phyloP scores from a whole-genome alignment of 2,329 filamentous ascomycete genomes.

The Sporothrix pallida region DNA sequence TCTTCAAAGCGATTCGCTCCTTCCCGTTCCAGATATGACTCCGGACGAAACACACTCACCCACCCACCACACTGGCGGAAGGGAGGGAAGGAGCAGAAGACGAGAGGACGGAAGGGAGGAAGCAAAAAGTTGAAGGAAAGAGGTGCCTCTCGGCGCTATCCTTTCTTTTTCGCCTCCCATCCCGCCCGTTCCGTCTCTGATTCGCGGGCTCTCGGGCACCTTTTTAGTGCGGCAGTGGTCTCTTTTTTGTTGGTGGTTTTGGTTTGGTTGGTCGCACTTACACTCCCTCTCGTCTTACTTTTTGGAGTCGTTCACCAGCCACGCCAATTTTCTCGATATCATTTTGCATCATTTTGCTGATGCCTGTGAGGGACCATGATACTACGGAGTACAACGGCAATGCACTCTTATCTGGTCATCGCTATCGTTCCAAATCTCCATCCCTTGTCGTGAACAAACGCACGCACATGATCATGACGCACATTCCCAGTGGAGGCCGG shows the following conservation, averaged over 20 bases:
- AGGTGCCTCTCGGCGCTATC: not conserved
- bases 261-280: not conserved
- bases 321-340: conserved; percentile 14
- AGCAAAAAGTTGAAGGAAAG: not conserved
- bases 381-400: not conserved
- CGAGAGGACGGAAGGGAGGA: conserved; percentile 5
- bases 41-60: conserved; percentile 18
- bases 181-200: not conserved
- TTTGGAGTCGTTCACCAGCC: conserved; percentile 10
- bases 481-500: conserved; percentile 22
- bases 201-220: conserved; percentile 6
- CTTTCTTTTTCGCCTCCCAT: conserved; percentile 24
- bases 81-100: not conserved
- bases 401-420: not conserved
- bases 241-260: not conserved
- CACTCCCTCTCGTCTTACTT: not conserved
- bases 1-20: conserved; percentile 19
- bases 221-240: conserved; percentile 17
- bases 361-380: too few relatives aligned
- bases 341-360: conserved; percentile 6
- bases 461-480: conserved; percentile 30
- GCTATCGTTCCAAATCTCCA: not conserved
- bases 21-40: conserved; percentile 28
- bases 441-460: conserved; percentile 20
- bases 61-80: not conserved